phyloP scores from a whole-genome alignment of 2,329 filamentous ascomycete genomes.

The Pestalotiopsis sp. region DNA sequence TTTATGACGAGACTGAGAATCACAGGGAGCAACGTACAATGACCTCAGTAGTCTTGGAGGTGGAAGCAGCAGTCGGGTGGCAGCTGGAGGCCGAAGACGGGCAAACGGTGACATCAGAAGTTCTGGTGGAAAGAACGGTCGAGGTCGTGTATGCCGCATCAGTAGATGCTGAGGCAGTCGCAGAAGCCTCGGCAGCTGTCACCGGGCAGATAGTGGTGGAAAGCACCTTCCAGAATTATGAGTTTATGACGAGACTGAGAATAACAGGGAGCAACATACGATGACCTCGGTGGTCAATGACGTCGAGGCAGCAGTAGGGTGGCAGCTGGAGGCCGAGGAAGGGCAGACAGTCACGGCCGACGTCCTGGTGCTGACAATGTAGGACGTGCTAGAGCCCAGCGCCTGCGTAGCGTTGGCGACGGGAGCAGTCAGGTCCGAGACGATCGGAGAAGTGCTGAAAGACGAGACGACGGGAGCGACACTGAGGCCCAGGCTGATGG shows the following conservation, averaged over 20 bases:
- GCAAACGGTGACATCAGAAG: background rate
- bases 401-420: background rate
- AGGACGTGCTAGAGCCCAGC: background rate
- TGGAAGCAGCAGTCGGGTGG: background rate
- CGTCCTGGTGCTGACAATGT: background rate
- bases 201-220: background rate
- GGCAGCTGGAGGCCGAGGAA: background rate
- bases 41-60: background rate
- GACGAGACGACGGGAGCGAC: background rate
- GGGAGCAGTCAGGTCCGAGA: background rate
- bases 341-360: background rate
- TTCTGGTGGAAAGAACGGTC: background rate
- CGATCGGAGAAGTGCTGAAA: background rate
- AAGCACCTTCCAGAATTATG: background rate
- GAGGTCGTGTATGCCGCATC: background rate
- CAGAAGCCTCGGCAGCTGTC: background rate
- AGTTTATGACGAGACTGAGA: too few species aligned
- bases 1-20: too few species aligned
- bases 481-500: too few species aligned
- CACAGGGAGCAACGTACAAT: background rate
- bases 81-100: background rate
- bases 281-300: background rate
- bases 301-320: background rate
- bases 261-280: background rate
- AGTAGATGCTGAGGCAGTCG: background rate